Base-by-base conservation (phyloP, 169 alveolate species). In the Cyclospora cayetanensis region DNA sequence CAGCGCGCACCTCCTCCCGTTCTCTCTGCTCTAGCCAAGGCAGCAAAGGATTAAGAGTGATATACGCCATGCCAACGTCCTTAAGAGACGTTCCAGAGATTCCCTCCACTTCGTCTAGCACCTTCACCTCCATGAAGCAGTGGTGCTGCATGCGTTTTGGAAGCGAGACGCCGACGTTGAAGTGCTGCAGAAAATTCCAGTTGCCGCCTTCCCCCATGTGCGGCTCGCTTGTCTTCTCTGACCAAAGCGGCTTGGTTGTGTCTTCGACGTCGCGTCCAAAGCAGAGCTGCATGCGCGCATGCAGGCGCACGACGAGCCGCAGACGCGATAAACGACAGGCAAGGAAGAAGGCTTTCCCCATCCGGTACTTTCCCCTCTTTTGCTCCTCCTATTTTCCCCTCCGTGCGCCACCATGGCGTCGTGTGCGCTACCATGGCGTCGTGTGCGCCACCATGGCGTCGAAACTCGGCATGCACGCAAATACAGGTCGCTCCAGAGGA, bases 141-240 rank as follows among this genome's bases (percentile, higher is more conserved):
- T 96, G 98, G 77, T 96, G 98, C 68, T 96, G 98, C 97, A 96
- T 95, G 63, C 98, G 94, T 63, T 96, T 96, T 22, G 98, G 98
- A 34, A 96, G 86, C 7, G 94, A 94, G 27, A 94, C 96, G 18
- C 79, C 83, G 66, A 96, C 90, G 37, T 92, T 95, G 55, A 95
- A 96, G 37, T 94, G 91, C 52, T 94, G 94, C 65, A 94, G 55
- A 76, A 74, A 94, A 31, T 94, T 94, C 95, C 94, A 94, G 63
- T 94, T 94, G 0, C 96, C 96, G 25, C 93, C 95, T 29, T 76
- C 94, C 20, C 96, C 96, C 52, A 84, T 80, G 39, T 35, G 68
- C 34, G 97, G 97, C 84, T 95, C 93, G 60, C 94, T 94, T 60
- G 95, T 87, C 41, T 94, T 91, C 70, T 94, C 96, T 39, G 94